Base-by-base conservation (phyloP, 257 asterid genomes). In the Solanum pinnatisectum region DNA sequence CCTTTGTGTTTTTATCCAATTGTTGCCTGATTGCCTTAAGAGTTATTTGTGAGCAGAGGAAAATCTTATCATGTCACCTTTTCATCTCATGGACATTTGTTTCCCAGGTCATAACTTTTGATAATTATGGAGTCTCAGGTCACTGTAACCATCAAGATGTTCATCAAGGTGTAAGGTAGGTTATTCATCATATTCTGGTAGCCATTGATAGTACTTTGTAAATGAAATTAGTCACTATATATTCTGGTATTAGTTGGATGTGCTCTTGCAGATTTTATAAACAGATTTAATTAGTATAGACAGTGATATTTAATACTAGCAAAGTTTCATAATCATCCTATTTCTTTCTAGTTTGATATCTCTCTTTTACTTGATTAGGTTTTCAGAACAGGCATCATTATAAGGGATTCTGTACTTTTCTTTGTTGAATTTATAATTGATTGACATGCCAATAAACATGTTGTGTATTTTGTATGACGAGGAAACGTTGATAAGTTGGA, bases 51-150 rank as follows among this genome's bases (percentile, higher is more conserved):
- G 37, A 42, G 59, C 65, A 40, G 84, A 78, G 85, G 18, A 22
- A 44, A 9, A 79, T 79, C 42, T 81, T 46, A 30, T 30, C 10
- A 16, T 46, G 42, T 74, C 84, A 71, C 79, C 83, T 83, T 87
- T 72, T 73, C 70, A 74, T 63, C 35, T 37, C 27, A 70, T 83
- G 49, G 18, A 46, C 59, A 78, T 27, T 83, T 78, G 36, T 63
- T 87, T 83, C 84, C 42, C 92, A 97, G 99, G 91, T 97, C 49
- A 90, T 97, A 90, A 94, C 96, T 36, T 97, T 97, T 89, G 99
- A 97, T 88, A 88, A 88, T 87, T 92, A 92, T 88, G 98, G 99
- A 65, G 94, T 96, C 87, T 97, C 99, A 74, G 99, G 99, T 84
- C 99, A 96, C 90, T 95, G 99, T 90, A 94, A 94, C 88, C 98